Base-by-base conservation (phyloP, 2,329 filamentous ascomycete genomes). In the Fusarium subtropicale region DNA sequence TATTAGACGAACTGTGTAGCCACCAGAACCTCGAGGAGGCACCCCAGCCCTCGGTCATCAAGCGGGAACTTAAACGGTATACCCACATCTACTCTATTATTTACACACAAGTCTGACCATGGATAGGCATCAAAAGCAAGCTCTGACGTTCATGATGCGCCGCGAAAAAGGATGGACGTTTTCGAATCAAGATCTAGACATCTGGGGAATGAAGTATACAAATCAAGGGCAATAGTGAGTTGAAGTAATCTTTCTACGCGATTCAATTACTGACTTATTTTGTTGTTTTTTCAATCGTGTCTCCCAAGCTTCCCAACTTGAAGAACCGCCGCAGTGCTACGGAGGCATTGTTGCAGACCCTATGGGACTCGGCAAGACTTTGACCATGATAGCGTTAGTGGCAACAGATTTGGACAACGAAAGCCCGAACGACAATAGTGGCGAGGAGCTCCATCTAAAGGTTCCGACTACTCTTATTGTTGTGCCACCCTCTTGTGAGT, bases 351-450 rank as follows among this genome's bases (percentile, higher is more conserved):
- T 84, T 24, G 82, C 82, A 1, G 83, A 84, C 59, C 76, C 79
- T 0, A 85, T 84, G 83, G 83, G 83, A 1, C 71, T 84, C 0
- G 83, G 83, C 0, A 85, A 85, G 55, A 83, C 82, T 1, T 61
- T 84, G 1, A 79, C 78, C 0, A 83, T 83, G 78, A 80, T 84
- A 28, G 71, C 82, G 1, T 58, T 85, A 2, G 69, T 77, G 3
- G 82, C 81, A 2, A 64, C 71, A 0, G 73, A 75, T 15, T 3
- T 60, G 2, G 51, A 64, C 5, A 2, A 24, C 4, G 12, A 3
- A 5, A 33, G 7, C 4, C 3, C 15, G 0, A 18, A 47, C 3
- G 11, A 26, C 15, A n/a, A 5, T 9, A 22, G 16, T 9, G 28
- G 20, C 4, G 18, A 55, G 30, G 45, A 46, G 0, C 13, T 9